Evolutionary conservation across 352 stramenopile species (phyloP), one percentile per base, ranked within the genome.

Genomic region (Pythium biforme): DNA sequence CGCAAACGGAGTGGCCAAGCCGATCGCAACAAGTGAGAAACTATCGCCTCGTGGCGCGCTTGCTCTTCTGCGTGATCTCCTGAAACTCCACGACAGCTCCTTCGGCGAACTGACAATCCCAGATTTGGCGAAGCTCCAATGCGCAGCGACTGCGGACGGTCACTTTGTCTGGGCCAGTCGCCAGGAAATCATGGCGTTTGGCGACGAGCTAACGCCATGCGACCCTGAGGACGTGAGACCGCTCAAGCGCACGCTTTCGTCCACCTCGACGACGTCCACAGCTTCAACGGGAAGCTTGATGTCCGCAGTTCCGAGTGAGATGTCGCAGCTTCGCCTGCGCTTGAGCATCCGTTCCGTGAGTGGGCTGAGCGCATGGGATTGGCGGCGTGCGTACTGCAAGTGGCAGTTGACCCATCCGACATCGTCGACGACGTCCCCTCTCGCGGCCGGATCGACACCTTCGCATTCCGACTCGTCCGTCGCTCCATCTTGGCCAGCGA

Each of bases 131-230:
- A 64, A 69, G 11, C 62, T 69, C 1, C 34, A 64, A 49, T 69
- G 62, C 39, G 62, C 55, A 5, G 55, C 49, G 11, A 69, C 55
- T 8, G 29, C 19, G n/a, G 43, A 48, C 25, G 62, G 62, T 1
- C 37, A 57, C 39, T 69, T 52, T 17, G 12, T 69, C 2, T 69
- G 55, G 55, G 55, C 55, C 17, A 48, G 43, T 33, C 55, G 40
- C 23, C 55, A 64, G 1, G 62, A 69, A 26, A 64, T 69, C 49
- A 55, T 59, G 23, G 54, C 33, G 4, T 20, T 69, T 12, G 20
- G 47, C 6, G 62, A 64, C 47, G 40, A 27, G 22, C 46, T 62
- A 19, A 49, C 40, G 27, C 54, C 47, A 15, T 60, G 40, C 29
- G 48, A 69, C 20, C 47, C 27, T 0, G 47, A 59, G 25, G 31